Evolutionary conservation across 768 basidiomycete genomes (phyloP).

Genomic region (Punctularia strigosozonata): DNA sequence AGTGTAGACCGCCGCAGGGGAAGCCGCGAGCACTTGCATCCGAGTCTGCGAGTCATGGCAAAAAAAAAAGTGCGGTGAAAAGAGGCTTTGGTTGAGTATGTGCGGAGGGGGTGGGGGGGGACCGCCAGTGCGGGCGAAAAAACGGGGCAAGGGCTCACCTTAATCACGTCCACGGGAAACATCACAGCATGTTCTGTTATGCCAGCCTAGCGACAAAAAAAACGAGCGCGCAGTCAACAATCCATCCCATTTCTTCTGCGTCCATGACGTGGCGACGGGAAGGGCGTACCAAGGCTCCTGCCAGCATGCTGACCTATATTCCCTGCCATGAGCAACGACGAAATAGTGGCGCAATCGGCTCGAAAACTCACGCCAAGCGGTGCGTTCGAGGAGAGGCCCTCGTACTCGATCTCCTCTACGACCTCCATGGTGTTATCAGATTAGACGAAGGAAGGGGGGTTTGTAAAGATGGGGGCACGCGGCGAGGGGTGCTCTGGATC

Average conservation of each 20-base stretch:
- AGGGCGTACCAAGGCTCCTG: slow-evolving; percentile 77
- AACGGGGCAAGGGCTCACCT: slow-evolving; percentile 40
- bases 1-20: slow-evolving; percentile 77
- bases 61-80: too few relatives aligned
- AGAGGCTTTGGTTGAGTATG: too few relatives aligned
- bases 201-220: slow-evolving; percentile 56
- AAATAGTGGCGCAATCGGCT: slow-evolving; percentile 1
- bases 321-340: slow-evolving; percentile 6
- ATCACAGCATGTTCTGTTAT: slow-evolving; percentile 99
- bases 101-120: too few relatives aligned
- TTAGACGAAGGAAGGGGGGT: neutral
- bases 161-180: slow-evolving; percentile 97
- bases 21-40: slow-evolving; percentile 94
- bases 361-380: slow-evolving; percentile 51
- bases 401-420: slow-evolving; percentile 51
- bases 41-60: slow-evolving; percentile 87
- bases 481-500: slow-evolving; percentile 24
- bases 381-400: slow-evolving; percentile 61
- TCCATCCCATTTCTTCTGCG: neutral
- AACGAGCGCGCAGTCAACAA: too few relatives aligned
- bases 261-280: slow-evolving; percentile 2
- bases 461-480: neutral
- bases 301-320: slow-evolving; percentile 85
- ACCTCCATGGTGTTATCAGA: slow-evolving; percentile 20
- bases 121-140: too few relatives aligned